A percentile compares a stretch with the other conserved stretches of the same genome.
phyloP scores from a whole-genome alignment of 257 asterid species.

The Solanum appendiculatum region DNA sequence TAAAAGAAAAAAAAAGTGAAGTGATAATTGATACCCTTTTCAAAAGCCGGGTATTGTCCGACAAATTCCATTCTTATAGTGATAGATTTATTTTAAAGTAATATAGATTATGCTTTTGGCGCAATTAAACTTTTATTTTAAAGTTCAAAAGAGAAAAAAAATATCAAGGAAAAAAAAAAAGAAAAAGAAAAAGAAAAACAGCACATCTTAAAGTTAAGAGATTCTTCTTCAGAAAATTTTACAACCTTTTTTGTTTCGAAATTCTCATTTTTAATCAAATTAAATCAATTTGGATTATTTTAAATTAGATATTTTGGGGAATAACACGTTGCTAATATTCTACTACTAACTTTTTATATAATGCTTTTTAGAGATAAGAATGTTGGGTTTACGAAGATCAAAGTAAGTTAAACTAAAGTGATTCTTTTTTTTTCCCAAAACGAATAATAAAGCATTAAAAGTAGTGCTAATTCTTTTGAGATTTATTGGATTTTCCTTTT shows the following conservation, averaged over 20 bases:
- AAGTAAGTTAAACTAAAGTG: slow-evolving; percentile 13
- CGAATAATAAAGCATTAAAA: slow-evolving; percentile 53
- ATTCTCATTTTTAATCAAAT: background rate
- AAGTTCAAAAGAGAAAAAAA: background rate
- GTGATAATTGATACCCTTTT: slow-evolving; percentile 3
- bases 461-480: slow-evolving; percentile 34
- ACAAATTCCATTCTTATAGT: slow-evolving; percentile 44
- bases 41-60: slow-evolving; percentile 19
- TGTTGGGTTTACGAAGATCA: slow-evolving; percentile 48
- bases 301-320: background rate
- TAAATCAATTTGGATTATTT: background rate
- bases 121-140: background rate
- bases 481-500: slow-evolving; percentile 22
- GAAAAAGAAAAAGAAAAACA: background rate
- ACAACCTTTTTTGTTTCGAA: background rate
- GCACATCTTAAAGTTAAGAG: slow-evolving; percentile 20
- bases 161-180: too few relatives aligned
- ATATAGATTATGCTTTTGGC: slow-evolving; percentile 27
- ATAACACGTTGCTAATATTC: slow-evolving; percentile 15
- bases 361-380: slow-evolving; percentile 56
- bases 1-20: background rate
- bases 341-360: slow-evolving; percentile 18
- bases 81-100: slow-evolving; percentile 30
- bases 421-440: slow-evolving; percentile 40
- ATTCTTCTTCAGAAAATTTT: slow-evolving; percentile 16